Evolutionary conservation across 2,329 filamentous ascomycete species (phyloP).

Genomic region (Lecanoromycetidae sp.): DNA sequence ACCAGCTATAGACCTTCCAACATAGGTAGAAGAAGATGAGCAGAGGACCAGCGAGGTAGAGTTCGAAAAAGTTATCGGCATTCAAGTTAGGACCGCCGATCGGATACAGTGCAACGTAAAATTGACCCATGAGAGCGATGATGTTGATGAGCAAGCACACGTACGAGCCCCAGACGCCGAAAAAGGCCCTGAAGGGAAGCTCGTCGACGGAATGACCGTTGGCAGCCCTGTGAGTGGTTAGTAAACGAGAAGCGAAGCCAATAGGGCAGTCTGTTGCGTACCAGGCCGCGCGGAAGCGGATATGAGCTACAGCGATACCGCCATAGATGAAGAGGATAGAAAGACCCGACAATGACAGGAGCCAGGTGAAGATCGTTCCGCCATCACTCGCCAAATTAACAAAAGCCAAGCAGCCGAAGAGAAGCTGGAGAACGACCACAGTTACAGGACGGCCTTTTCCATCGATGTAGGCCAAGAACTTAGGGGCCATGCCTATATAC

Average conservation of each 20-base stretch:
- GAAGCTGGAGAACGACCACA: conserved; percentile 29
- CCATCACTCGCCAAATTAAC: conserved; percentile 33
- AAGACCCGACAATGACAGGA: conserved; percentile 51
- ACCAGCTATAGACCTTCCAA: conserved; percentile 28
- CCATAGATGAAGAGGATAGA: conserved; percentile 54
- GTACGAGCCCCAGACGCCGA: conserved; percentile 51
- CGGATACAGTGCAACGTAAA: conserved; percentile 4
- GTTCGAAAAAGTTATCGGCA: conserved; percentile 34
- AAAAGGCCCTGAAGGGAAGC: conserved; percentile 48
- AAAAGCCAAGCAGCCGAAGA: conserved; percentile 31
- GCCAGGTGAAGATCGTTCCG: conserved; percentile 48
- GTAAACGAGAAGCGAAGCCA: conserved; percentile 19
- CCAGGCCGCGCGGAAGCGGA: conserved; percentile 55
- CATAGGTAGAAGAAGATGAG: conserved; percentile 30
- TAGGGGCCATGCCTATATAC: conserved; percentile 30
- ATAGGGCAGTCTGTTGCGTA: conserved; percentile 23
- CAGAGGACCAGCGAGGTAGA: conserved; percentile 36
- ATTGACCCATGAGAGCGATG: conserved; percentile 37
- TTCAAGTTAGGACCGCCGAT: conserved; percentile 20
- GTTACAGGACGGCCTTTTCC: conserved; percentile 33
- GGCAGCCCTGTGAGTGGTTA: conserved; percentile 16
- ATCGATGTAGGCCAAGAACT: conserved; percentile 34
- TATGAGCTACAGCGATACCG: conserved; percentile 53
- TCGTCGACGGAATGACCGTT: conserved; percentile 50
- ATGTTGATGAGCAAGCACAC: conserved; percentile 46